Conservation (phyloP, 1,284 basidiomycete genomes). For the Schizophyllum amplum region DNA sequence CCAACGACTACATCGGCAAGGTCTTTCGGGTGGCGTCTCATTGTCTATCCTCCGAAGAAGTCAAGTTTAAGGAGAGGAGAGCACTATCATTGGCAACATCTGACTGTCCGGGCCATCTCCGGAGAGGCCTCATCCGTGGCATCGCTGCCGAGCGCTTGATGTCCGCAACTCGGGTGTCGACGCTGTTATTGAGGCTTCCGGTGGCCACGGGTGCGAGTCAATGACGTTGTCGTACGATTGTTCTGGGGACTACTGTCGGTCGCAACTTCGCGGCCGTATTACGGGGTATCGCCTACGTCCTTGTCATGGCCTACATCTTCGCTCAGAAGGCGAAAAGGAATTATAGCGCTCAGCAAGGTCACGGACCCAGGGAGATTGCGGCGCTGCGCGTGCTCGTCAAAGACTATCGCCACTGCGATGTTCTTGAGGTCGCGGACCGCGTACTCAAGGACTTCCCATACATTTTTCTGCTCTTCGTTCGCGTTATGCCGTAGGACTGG, state of each 20-base stretch:
- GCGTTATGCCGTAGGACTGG: constrained; percentile 94
- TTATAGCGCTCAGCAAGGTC: constrained; percentile 86
- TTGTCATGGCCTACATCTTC: constrained; percentile 89
- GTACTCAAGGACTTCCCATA: constrained; percentile 90
- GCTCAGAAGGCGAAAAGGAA: constrained; percentile 85
- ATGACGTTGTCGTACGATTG: constrained; percentile 95
- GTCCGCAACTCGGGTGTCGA: constrained; percentile 93
- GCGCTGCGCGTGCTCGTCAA: constrained; percentile 87
- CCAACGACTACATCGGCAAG: constrained; percentile 96
- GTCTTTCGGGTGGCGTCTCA: constrained; percentile 89
- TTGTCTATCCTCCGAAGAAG: constrained; percentile 87
- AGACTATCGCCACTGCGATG: constrained; percentile 92
- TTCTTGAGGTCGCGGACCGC: constrained; percentile 85
- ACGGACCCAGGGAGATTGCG: constrained; percentile 90
- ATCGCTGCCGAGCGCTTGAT: constrained; percentile 93
- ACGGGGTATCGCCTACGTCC: constrained; percentile 95
- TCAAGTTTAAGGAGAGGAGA: constrained; percentile 94
- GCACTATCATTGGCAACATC: constrained; percentile 93
- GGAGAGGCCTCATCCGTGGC: constrained; percentile 90
- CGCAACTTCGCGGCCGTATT: constrained; percentile 97
- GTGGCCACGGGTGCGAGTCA: constrained; percentile 89
- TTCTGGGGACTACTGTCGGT: constrained; percentile 85
- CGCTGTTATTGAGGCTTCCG: constrained; percentile 87
- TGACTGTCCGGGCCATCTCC: constrained; percentile 96
- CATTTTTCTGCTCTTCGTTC: constrained; percentile 85